Evolutionary conservation across 1,284 basidiomycete species (phyloP), one percentile per base, ranked within the genome.

Genomic region (Boletellus sp.): DNA sequence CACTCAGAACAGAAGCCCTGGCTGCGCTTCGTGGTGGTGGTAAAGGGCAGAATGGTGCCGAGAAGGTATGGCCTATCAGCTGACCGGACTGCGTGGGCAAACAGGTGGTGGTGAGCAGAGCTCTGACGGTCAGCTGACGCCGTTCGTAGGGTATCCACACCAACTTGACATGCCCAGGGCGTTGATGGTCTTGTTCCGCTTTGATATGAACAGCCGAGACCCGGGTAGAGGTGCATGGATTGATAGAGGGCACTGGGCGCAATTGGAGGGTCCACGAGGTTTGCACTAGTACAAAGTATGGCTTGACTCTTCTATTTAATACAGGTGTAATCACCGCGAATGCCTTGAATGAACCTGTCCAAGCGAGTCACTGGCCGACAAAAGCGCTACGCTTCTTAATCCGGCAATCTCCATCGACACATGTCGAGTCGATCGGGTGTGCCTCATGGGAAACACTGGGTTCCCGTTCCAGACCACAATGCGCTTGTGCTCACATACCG

Each of bases 1-100:
- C 63, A 50, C 63, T 78, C 28, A 72, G 69, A 54, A 67, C 65
- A 24, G 64, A 72, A 38, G 78, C 68, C 11, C 19, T 55, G 6
- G 45, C 41, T 4, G 42, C 48, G 2, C 52, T 66, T 38, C 19
- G 24, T 26, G 21, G 38, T 16, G 8, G 21, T 0, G 43, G 12
- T 8, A 35, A 44, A 35, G 33, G 19, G 18, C 32, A 37, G 35
- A 12, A 40, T 16, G 5, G 15, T 8, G 16, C 38, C 8, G 57
- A 56, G 44, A 53, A 48, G 11, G 60, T 38, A 10, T 49, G 45
- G 26, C 12, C 22, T 28, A 19, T 39, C 4, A 36, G 24, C 13
- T 19, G 35, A 40, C 28, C 15, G 6, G 24, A 12, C 18, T 12
- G 30, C 30, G 30, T 15, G 13, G 30, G 30, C 13, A 32, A 36